Conservation (phyloP, 1,284 basidiomycete genomes). For the Laetiporus sulphureus region DNA sequence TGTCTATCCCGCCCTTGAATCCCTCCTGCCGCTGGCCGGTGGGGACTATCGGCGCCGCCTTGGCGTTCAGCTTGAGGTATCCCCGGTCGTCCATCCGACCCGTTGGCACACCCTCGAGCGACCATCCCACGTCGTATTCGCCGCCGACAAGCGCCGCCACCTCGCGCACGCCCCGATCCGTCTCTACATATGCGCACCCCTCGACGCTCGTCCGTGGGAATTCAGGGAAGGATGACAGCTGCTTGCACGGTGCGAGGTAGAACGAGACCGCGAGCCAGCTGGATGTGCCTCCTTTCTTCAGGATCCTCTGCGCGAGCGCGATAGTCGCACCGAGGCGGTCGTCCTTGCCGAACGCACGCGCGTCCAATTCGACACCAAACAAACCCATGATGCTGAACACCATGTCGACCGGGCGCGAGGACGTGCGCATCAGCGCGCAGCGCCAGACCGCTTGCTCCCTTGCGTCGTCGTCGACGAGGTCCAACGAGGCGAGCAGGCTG, state of each 20-base stretch:
- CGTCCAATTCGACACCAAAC: constrained; percentile 16
- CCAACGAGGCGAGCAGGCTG: background rate
- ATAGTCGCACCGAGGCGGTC: constrained; percentile 18
- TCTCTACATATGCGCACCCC: constrained; percentile 7
- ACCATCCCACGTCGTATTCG: constrained; percentile 10
- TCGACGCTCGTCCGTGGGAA: constrained; percentile 9
- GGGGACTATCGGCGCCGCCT: background rate
- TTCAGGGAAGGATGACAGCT: constrained; percentile 9
- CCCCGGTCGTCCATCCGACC: constrained; percentile 10
- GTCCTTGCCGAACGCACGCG: constrained; percentile 11
- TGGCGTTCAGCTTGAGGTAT: constrained; percentile 4
- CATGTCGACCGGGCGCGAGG: constrained; percentile 20
- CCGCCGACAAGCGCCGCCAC: constrained; percentile 7
- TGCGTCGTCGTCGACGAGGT: background rate
- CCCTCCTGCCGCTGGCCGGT: background rate
- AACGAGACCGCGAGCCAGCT: constrained; percentile 11
- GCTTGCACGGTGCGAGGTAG: constrained; percentile 5
- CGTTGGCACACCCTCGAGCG: constrained; percentile 6
- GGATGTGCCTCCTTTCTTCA: constrained; percentile 5
- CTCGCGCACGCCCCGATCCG: constrained; percentile 1
- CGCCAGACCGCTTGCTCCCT: constrained; percentile 12
- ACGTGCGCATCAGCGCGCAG: constrained; percentile 15
- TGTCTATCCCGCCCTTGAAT: background rate
- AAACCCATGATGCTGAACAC: constrained; percentile 23
- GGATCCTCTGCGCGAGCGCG: constrained; percentile 11